Evolutionary conservation across 2,329 filamentous ascomycete genomes (phyloP), one percentile per base, ranked within the genome.

Genomic region (Ophiocordyceps australis): DNA sequence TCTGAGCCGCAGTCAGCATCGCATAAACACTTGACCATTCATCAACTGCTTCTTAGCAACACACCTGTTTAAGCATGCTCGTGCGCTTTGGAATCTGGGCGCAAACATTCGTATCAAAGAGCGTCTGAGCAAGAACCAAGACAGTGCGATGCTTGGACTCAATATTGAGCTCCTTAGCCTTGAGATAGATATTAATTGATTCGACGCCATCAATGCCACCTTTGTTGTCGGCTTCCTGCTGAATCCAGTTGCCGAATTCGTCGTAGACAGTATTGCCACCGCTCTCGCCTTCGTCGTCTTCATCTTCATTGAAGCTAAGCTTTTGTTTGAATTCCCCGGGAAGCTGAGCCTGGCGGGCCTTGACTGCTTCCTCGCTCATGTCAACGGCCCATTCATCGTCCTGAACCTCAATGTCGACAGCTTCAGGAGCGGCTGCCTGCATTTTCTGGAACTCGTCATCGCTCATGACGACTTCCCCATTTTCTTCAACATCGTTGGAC

Each of bases 341-440:
- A 26, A 98, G 77, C 37, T 83, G 75, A 53, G 86, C 79, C 49
- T 85, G 81, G 52, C 89, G 89, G 42, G 86, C 86, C 59, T 78
- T 85, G 60, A 95, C 78, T 37, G 89, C 89, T 50, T 83, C 83
- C 50, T 85, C 82, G 36, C 85, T 94, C 60, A 91, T 89, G 50
- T 98, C 89, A 32, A 95, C 81, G 34, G 85, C 80, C 89, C 89
- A 98, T 38, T 92, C 71, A 34, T 92, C 74, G 37, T 94, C 81
- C 52, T 85, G 80, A 43, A 70, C 65, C 42, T 76, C 70, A 28
- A 57, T 52, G 28, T 70, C 63, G 29, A 52, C 49, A 19, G 56
- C 48, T 16, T 56, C 50, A 32, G 54, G 49, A 25, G 60, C 57
- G 36, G 59, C 60, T 23, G 66, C 65, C 41, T 78, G 78, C 43